A percentile compares a stretch with the other conserved stretches of the same genome.
These are phyloP conservation scores for Lactarius pseudohatsudake DNA, from an alignment of 768 basidiomycete species.

Conservation along the genomic window DNA sequence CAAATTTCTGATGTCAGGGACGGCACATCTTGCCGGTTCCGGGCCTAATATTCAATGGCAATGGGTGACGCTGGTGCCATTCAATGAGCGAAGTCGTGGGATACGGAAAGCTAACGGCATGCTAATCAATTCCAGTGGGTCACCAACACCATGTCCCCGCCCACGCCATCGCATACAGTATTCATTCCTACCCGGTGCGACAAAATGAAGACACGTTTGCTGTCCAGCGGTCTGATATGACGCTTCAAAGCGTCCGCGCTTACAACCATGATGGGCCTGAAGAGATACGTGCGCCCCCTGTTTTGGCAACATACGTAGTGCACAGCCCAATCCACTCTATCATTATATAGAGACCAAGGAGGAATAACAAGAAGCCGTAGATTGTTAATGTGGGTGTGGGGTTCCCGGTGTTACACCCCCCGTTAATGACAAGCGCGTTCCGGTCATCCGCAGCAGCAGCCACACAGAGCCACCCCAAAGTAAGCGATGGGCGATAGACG, in stretches of 20 bases:
- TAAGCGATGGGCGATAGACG: neutral
- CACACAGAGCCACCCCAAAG: neutral
- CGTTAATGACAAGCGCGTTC: neutral
- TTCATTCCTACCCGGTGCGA: too few species aligned
- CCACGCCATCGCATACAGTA: neutral
- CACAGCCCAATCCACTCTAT: neutral
- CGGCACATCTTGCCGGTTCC: neutral
- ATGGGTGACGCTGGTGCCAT: neutral
- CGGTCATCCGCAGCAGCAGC: neutral
- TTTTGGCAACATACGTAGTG: neutral
- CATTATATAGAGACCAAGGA: neutral
- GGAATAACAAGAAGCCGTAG: neutral
- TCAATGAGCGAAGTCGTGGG: neutral
- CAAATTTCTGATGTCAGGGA: neutral
- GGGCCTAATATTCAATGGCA: neutral
- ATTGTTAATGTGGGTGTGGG: neutral
- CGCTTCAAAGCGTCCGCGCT: neutral
- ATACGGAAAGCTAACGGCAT: neutral
- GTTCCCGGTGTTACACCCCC: neutral
- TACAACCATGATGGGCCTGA: neutral
- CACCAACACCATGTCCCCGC: neutral
- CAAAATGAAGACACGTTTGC: neutral
- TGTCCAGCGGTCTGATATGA: neutral
- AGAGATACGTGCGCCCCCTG: neutral
- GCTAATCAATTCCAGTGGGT: neutral